Percentiles rank a stretch among this genome's conserved stretches.
Evolutionary conservation across 768 basidiomycete genomes (phyloP).

Genomic region (Boletus fagicola): DNA sequence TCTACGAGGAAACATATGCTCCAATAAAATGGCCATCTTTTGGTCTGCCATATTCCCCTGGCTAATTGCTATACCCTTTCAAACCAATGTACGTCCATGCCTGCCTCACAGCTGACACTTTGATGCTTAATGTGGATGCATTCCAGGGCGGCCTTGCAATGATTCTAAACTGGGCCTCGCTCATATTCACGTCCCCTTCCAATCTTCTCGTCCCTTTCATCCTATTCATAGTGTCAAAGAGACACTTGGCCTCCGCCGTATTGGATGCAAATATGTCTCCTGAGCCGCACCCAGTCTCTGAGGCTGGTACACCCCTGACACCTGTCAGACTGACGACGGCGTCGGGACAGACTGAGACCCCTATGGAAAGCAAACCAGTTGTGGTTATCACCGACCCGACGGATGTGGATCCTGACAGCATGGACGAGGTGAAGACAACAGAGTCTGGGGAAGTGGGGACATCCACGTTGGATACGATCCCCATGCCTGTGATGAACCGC

Average conservation of each 20-base stretch:
- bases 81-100: constrained; percentile 20
- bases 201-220: constrained; percentile 26
- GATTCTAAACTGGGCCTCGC: constrained; percentile 27
- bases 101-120: neutral
- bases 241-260: constrained; percentile 19
- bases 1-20: constrained; percentile 24
- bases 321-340: neutral
- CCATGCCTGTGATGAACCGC: constrained; percentile 18
- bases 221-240: constrained; percentile 21
- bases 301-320: neutral
- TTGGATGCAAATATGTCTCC: constrained; percentile 15
- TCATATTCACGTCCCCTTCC: constrained; percentile 22
- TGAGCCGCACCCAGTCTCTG: neutral
- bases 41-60: constrained; percentile 26
- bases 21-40: constrained; percentile 23
- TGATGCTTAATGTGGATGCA: neutral
- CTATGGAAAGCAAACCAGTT: constrained; percentile 15
- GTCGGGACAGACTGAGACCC: neutral
- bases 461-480: constrained; percentile 6
- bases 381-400: constrained; percentile 20
- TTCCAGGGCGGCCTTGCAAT: constrained; percentile 14
- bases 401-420: neutral
- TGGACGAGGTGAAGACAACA: constrained; percentile 3
- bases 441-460: neutral
- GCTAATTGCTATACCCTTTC: constrained; percentile 25